Percentiles rank a stretch among this genome's conserved stretches.
These are phyloP conservation scores for Lentinula edodes DNA, from an alignment of 768 basidiomycete genomes.

Conservation along the genomic window DNA sequence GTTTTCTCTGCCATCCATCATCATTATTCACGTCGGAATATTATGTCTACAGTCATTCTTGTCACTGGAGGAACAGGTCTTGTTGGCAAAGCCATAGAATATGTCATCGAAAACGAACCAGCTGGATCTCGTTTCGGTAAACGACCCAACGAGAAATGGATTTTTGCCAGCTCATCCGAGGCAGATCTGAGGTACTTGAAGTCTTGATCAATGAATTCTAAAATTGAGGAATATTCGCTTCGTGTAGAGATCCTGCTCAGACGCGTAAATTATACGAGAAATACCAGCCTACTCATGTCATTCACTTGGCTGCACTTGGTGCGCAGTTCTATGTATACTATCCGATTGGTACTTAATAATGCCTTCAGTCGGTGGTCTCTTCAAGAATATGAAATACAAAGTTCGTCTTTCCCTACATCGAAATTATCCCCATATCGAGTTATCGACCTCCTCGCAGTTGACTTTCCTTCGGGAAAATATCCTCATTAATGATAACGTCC, in stretches of 20 bases:
- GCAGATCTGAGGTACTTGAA: conserved; percentile 71
- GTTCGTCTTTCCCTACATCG: conserved; percentile 26
- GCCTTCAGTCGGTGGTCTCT: conserved; percentile 80
- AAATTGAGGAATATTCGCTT: background rate
- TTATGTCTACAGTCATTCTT: conserved; percentile 51
- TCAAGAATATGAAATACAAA: conserved; percentile 95
- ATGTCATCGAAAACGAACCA: conserved; percentile 74
- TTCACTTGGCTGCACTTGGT: conserved; percentile 94
- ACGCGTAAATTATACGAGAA: conserved; percentile 78
- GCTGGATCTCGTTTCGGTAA: conserved; percentile 77
- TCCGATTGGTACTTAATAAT: conserved; percentile 2
- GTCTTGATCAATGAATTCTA: background rate
- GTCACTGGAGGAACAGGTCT: conserved; percentile 86
- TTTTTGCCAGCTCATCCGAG: conserved; percentile 75
- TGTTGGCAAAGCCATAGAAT: conserved; percentile 79
- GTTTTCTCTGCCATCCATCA: background rate
- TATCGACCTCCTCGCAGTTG: conserved; percentile 36
- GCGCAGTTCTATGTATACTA: conserved; percentile 17
- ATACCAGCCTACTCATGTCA: conserved; percentile 93
- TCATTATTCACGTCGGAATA: background rate
- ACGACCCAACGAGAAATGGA: conserved; percentile 73
- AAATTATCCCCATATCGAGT: background rate
- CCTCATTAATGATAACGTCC: conserved; percentile 92
- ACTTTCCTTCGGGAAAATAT: conserved; percentile 94
- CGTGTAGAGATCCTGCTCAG: conserved; percentile 57